phyloP scores from a whole-genome alignment of 2,329 filamentous ascomycete species.

The Alternaria alternata region DNA sequence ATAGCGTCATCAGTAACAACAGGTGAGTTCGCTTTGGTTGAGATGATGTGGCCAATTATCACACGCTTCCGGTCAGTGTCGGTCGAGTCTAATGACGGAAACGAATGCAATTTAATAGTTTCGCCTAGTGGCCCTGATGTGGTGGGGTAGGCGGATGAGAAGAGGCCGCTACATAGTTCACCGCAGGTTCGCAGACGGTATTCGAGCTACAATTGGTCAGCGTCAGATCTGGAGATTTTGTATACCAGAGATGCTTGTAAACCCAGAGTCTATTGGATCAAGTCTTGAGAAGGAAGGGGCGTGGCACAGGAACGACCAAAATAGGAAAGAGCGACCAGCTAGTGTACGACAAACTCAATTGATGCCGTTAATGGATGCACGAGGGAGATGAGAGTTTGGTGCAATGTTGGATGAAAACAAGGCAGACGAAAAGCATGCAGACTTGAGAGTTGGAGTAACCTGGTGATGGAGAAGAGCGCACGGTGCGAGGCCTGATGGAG shows the following conservation, averaged over 20 bases:
- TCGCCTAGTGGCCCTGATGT: constrained; percentile 52
- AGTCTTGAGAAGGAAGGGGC: constrained; percentile 4
- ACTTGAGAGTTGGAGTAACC: constrained; percentile 13
- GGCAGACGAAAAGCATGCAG: neutral
- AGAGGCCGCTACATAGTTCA: constrained; percentile 81
- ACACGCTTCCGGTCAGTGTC: constrained; percentile 67
- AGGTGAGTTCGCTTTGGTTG: constrained; percentile 71
- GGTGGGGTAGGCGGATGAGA: constrained; percentile 71
- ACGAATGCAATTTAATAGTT: constrained; percentile 63
- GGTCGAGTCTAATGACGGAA: constrained; percentile 67
- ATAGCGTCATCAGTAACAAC: constrained; percentile 79
- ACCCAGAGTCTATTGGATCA: neutral
- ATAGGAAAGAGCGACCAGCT: constrained; percentile 1
- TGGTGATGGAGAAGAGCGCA: constrained; percentile 24
- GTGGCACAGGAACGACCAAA: constrained; percentile 9
- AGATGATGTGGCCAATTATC: constrained; percentile 79
- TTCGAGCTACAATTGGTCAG: constrained; percentile 64
- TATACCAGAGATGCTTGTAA: neutral
- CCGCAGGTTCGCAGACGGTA: constrained; percentile 80
- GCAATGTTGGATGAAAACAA: neutral
- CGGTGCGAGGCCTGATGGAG: constrained; percentile 19
- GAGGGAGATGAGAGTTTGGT: neutral
- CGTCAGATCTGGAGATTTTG: neutral
- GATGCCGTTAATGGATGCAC: neutral
- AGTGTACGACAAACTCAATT: neutral